phyloP scores from a whole-genome alignment of 192 early-diverging fungal genomes.

The Gamsiella multidivaricata region DNA sequence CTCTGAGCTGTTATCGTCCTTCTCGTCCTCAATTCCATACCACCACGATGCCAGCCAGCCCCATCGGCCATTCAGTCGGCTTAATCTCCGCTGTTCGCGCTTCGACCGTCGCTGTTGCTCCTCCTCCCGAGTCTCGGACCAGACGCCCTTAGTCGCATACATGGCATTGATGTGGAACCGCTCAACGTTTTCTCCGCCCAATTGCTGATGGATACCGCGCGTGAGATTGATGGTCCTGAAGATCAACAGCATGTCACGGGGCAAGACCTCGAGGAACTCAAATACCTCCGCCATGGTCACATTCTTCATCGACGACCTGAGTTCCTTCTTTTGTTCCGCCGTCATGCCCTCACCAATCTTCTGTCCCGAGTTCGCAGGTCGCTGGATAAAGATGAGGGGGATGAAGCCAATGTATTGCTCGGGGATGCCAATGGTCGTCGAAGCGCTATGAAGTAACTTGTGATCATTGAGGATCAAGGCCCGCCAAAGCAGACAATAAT shows the following conservation, averaged over 20 bases:
- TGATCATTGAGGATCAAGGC: slow-evolving; percentile 60
- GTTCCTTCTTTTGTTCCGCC: slow-evolving; percentile 28
- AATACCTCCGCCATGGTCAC: slow-evolving; percentile 63
- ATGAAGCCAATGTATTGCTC: slow-evolving; percentile 54
- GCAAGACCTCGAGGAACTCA: slow-evolving; percentile 62
- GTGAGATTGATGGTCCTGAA: slow-evolving; percentile 64
- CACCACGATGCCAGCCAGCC: slow-evolving; percentile 36
- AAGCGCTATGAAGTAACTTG: slow-evolving; percentile 35
- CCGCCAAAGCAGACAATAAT: slow-evolving; percentile 64
- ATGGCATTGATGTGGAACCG: slow-evolving; percentile 60
- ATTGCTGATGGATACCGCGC: slow-evolving; percentile 60
- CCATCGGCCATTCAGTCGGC: slow-evolving; percentile 31
- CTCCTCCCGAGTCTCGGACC: slow-evolving; percentile 61
- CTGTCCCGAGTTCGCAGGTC: slow-evolving; percentile 43
- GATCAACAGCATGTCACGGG: slow-evolving; percentile 64
- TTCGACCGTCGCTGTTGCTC: slow-evolving; percentile 19
- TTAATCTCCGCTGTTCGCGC: slow-evolving; percentile 28
- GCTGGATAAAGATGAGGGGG: slow-evolving; percentile 62
- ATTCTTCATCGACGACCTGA: slow-evolving; percentile 51
- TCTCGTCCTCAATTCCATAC: slow-evolving; percentile 29
- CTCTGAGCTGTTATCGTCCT: slow-evolving; percentile 36
- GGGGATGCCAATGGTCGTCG: slow-evolving; percentile 45
- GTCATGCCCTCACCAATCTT: slow-evolving; percentile 57
- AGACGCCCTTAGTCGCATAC: slow-evolving; percentile 57
- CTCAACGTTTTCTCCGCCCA: slow-evolving; percentile 60